Evolutionary conservation across 352 stramenopile species (phyloP).

Genomic region (Pythium aphanidermatum): DNA sequence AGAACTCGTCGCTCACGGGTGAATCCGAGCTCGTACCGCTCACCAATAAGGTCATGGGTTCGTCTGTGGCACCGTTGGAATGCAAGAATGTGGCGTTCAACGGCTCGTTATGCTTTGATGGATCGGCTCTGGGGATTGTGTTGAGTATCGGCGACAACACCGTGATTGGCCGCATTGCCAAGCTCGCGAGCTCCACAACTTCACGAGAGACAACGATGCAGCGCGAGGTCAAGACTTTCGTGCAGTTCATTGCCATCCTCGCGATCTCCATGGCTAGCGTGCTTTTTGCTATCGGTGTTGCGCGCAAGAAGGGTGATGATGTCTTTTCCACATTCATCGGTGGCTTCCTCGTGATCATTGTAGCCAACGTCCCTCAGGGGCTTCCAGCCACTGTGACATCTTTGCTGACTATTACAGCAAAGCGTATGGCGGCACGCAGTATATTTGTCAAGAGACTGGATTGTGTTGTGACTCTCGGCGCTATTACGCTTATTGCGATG

Average conservation of each 20-base stretch:
- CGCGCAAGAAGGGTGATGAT: slow-evolving; percentile 29
- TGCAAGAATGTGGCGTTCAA: slow-evolving; percentile 47
- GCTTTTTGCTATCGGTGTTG: slow-evolving; percentile 29
- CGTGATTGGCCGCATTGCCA: slow-evolving; percentile 45
- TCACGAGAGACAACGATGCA: slow-evolving; percentile 36
- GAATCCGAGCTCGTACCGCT: slow-evolving; percentile 41
- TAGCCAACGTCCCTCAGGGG: slow-evolving; percentile 72
- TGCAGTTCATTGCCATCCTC: slow-evolving; percentile 37
- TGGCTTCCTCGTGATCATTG: slow-evolving; percentile 47
- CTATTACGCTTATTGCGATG: slow-evolving; percentile 86
- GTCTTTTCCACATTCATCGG: slow-evolving; percentile 36
- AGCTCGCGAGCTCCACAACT: slow-evolving; percentile 29
- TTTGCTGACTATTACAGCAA: slow-evolving; percentile 83
- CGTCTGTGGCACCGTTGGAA: slow-evolving; percentile 26
- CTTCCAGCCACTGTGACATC: slow-evolving; percentile 89
- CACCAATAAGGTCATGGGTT: slow-evolving; percentile 19
- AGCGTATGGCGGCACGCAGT: slow-evolving; percentile 66
- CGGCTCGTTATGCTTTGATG: slow-evolving; percentile 40
- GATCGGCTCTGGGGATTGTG: slow-evolving; percentile 34
- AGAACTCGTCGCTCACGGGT: slow-evolving; percentile 60
- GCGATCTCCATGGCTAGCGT: slow-evolving; percentile 25
- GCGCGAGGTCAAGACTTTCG: slow-evolving; percentile 36
- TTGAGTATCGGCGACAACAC: slow-evolving; percentile 41
- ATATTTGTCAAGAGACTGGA: slow-evolving; percentile 87
- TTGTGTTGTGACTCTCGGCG: slow-evolving; percentile 87